Evolutionary conservation across 1,284 basidiomycete species (phyloP).

Genomic region (Vanrija sp.): DNA sequence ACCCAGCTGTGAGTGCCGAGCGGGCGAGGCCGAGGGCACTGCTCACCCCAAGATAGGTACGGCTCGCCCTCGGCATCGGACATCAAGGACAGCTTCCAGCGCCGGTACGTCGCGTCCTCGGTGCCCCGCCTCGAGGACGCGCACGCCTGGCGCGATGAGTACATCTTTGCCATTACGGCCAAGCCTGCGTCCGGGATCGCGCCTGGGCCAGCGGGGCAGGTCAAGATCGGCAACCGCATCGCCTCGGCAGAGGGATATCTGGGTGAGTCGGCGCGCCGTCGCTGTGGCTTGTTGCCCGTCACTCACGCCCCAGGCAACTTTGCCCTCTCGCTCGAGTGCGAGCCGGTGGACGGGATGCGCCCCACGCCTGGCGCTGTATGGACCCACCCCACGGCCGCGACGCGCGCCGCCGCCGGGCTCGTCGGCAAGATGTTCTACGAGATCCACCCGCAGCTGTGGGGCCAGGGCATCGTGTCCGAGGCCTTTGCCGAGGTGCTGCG

Average conservation of each 20-base stretch:
- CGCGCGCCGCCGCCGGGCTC: constrained; percentile 17
- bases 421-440: constrained; percentile 43
- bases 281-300: not conserved
- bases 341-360: constrained; percentile 5
- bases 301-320: constrained; percentile 34
- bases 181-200: constrained; percentile 17
- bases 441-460: constrained; percentile 47
- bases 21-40: not conserved
- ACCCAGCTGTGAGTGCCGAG: constrained; percentile 37
- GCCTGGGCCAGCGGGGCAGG: constrained; percentile 19
- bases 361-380: constrained; percentile 19
- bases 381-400: constrained; percentile 25
- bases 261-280: constrained; percentile 20
- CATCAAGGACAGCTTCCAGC: constrained; percentile 36
- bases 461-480: constrained; percentile 41
- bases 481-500: constrained; percentile 44
- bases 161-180: constrained; percentile 43
- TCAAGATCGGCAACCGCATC: constrained; percentile 31
- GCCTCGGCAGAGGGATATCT: constrained; percentile 35
- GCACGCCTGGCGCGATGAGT: constrained; percentile 27
- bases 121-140: constrained; percentile 6
- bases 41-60: constrained; percentile 17
- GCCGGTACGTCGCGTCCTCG: constrained; percentile 27
- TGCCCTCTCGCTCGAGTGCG: constrained; percentile 24
- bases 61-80: constrained; percentile 27